These are phyloP conservation scores for Ustilago loliicola DNA, from an alignment of 1,284 basidiomycete genomes.

Conservation along the genomic window DNA sequence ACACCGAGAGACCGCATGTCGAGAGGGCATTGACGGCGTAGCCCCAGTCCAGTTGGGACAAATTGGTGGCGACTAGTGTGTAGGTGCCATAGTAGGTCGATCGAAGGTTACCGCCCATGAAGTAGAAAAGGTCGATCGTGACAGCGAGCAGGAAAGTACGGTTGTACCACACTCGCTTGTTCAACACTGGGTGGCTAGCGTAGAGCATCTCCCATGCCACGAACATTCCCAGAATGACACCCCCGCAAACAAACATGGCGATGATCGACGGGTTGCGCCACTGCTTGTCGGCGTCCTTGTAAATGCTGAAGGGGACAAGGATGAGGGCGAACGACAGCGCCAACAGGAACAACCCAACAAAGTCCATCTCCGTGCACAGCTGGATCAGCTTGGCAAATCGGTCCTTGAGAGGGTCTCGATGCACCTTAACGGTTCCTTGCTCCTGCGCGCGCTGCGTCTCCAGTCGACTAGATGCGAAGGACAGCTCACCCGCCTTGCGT, in stretches of 20 bases:
- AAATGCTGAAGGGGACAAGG: constrained; percentile 71
- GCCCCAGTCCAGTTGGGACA: neutral
- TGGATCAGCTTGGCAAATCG: constrained; percentile 35
- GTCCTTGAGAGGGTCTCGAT: constrained; percentile 15
- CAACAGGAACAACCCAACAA: constrained; percentile 68
- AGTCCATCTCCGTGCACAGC: constrained; percentile 68
- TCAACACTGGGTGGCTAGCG: constrained; percentile 71
- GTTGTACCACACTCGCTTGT: constrained; percentile 71
- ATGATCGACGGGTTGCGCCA: constrained; percentile 72
- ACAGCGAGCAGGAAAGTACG: constrained; percentile 59
- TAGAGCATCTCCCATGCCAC: constrained; percentile 70
- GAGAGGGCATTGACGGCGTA: neutral
- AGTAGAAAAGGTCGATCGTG: constrained; percentile 71
- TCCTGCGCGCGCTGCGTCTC: constrained; percentile 29
- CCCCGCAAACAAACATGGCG: constrained; percentile 72
- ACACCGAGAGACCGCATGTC: constrained; percentile 16
- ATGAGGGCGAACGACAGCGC: constrained; percentile 57
- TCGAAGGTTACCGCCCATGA: constrained; percentile 69
- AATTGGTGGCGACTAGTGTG: constrained; percentile 70
- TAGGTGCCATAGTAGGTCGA: constrained; percentile 71
- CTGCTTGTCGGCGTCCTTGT: constrained; percentile 63
- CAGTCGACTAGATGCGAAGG: constrained; percentile 27
- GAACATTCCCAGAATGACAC: constrained; percentile 70
- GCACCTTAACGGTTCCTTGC: constrained; percentile 26
- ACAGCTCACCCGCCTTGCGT: constrained; percentile 64